Percentiles rank a stretch among this genome's conserved stretches.
Conservation (phyloP, 1,139 yeast genomes). For the Hyphopichia khmerensis region DNA sequence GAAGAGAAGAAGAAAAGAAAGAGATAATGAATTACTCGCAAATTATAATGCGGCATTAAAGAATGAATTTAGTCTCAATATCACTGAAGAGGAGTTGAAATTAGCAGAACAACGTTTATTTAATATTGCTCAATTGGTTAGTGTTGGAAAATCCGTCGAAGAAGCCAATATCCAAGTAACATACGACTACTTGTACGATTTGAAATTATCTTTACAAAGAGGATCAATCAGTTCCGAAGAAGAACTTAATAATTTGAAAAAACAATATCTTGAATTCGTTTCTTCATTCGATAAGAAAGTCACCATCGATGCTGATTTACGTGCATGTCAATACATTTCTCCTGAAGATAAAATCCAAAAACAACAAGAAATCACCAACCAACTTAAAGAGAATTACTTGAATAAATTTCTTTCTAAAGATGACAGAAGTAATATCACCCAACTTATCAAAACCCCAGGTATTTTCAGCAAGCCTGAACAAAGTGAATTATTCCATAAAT, state of each 20-base stretch:
- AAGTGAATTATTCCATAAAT: slow-evolving; percentile 19
- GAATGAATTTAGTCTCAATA: slow-evolving; percentile 11
- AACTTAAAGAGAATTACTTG: slow-evolving; percentile 19
- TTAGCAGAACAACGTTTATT: slow-evolving; percentile 53
- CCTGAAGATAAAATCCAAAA: slow-evolving; percentile 17
- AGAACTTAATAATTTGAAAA: slow-evolving; percentile 20
- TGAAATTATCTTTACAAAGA: slow-evolving; percentile 41
- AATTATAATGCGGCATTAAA: slow-evolving; percentile 11
- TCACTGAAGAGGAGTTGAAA: slow-evolving; percentile 23
- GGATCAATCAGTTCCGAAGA: slow-evolving; percentile 32
- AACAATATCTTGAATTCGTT: slow-evolving; percentile 25
- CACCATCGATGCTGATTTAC: slow-evolving; percentile 29
- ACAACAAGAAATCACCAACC: slow-evolving; percentile 17
- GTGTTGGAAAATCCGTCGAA: slow-evolving; percentile 29
- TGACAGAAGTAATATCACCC: slow-evolving; percentile 22
- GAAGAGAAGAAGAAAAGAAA: slow-evolving; percentile 32
- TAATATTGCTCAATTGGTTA: slow-evolving; percentile 32
- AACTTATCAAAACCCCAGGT: slow-evolving; percentile 36
- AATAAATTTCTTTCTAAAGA: slow-evolving; percentile 23
- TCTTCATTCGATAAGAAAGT: slow-evolving; percentile 22
- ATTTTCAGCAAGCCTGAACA: slow-evolving; percentile 28
- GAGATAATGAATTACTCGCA: slow-evolving; percentile 20
- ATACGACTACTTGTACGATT: slow-evolving; percentile 48
- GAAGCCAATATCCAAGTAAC: slow-evolving; percentile 63
- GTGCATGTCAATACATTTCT: slow-evolving; percentile 19